Evolutionary conservation across 73 alveolate species (phyloP).

Genomic region (Blepharisma stoltei): DNA sequence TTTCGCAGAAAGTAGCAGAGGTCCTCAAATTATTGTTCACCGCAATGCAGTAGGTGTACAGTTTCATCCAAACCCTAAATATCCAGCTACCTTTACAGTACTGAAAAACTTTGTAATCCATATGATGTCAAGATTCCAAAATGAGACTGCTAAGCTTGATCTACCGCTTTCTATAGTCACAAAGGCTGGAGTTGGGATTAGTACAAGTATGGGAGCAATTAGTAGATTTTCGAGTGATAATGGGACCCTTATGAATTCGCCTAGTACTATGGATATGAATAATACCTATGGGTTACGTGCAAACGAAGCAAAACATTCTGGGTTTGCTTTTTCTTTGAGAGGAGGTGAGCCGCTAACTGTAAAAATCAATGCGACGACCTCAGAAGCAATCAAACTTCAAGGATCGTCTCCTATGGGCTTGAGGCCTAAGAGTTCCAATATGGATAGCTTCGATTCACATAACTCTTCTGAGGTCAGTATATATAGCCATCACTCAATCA

Average conservation of each 20-base stretch:
- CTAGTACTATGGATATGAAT: background rate
- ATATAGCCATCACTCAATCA: constrained; percentile 8
- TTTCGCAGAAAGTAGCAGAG: constrained; percentile 74
- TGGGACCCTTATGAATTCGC: background rate
- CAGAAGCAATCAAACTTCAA: background rate
- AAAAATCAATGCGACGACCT: constrained; percentile 22
- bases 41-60: constrained; percentile 73
- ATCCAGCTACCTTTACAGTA: constrained; percentile 58
- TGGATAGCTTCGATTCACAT: constrained; percentile 14
- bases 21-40: constrained; percentile 81
- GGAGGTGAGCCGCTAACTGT: constrained; percentile 23
- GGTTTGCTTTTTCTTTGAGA: constrained; percentile 29
- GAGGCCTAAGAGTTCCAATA: too few relatives aligned
- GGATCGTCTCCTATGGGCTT: background rate
- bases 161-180: constrained; percentile 3
- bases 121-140: constrained; percentile 34
- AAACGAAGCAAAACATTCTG: constrained; percentile 30
- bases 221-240: background rate
- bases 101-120: constrained; percentile 62
- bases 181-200: constrained; percentile 3
- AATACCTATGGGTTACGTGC: background rate
- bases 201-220: background rate
- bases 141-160: constrained; percentile 21
- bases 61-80: constrained; percentile 69
- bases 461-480: background rate